Evolutionary conservation across 257 asterid species (phyloP).

Genomic region (Echites panduratus): DNA sequence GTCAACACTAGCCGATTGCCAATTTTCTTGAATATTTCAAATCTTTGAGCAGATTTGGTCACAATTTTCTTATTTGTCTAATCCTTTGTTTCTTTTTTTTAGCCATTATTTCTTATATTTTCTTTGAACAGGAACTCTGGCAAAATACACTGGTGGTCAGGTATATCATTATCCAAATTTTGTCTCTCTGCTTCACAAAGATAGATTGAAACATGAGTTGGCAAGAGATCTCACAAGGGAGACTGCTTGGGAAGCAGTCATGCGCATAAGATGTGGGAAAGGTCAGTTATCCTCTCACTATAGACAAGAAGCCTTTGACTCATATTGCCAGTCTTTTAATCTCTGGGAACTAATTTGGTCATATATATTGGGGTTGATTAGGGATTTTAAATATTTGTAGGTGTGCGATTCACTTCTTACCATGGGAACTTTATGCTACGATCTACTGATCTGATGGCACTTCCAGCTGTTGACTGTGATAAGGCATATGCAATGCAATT

Average conservation of each 20-base stretch:
- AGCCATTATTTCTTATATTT: conserved; percentile 16
- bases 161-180: conserved; percentile 87
- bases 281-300: conserved; percentile 36
- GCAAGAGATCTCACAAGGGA: conserved; percentile 92
- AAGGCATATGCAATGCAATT: conserved; percentile 95
- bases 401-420: conserved; percentile 92
- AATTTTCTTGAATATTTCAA: not conserved
- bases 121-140: conserved; percentile 61
- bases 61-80: not conserved
- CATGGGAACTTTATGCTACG: conserved; percentile 98
- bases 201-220: conserved; percentile 77
- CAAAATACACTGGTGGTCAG: conserved; percentile 99
- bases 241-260: conserved; percentile 99
- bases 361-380: not conserved
- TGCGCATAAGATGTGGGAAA: conserved; percentile 99
- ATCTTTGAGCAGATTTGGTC: not conserved
- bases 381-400: conserved; percentile 34
- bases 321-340: not conserved
- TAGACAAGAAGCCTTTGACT: not conserved
- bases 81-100: not conserved
- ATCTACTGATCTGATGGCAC: conserved; percentile 92
- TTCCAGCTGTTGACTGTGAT: conserved; percentile 98
- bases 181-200: conserved; percentile 58
- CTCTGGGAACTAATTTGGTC: not conserved
- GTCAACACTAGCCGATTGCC: not conserved